Conservation (phyloP, 2,329 filamentous ascomycete genomes). For the Claviceps arundinis region DNA sequence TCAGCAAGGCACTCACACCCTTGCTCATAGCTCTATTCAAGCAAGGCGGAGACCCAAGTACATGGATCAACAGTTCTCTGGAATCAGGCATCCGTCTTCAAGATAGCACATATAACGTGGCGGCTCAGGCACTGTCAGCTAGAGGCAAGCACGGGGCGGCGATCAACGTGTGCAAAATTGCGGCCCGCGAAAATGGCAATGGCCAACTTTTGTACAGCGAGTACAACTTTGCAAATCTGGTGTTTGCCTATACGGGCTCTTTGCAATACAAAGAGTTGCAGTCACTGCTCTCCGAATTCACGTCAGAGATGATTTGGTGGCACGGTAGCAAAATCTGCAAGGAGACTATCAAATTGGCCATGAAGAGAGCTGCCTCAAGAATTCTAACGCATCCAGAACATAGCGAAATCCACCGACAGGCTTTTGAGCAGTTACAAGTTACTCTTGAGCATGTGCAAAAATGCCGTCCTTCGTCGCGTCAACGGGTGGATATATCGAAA, state of each 20-base stretch:
- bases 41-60: slow-evolving; percentile 15
- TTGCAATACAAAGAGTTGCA: slow-evolving; percentile 18
- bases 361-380: slow-evolving; percentile 20
- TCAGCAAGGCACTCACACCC: slow-evolving; percentile 25
- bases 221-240: slow-evolving; percentile 24
- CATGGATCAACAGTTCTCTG: slow-evolving; percentile 16
- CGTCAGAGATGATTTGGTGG: slow-evolving; percentile 20
- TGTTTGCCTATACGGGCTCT: slow-evolving; percentile 20
- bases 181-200: slow-evolving; percentile 23
- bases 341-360: slow-evolving; percentile 24
- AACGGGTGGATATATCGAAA: slow-evolving; percentile 10
- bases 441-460: slow-evolving; percentile 14
- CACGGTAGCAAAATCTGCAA: slow-evolving; percentile 24
- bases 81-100: slow-evolving; percentile 18
- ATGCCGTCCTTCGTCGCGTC: slow-evolving; percentile 9
- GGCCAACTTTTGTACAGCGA: slow-evolving; percentile 23
- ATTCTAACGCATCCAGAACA: slow-evolving; percentile 7
- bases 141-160: slow-evolving; percentile 18
- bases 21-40: slow-evolving; percentile 25
- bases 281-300: slow-evolving; percentile 19
- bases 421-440: slow-evolving; percentile 12
- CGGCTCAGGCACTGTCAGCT: slow-evolving; percentile 17
- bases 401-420: slow-evolving; percentile 11
- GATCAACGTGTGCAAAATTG: slow-evolving; percentile 20
- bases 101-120: slow-evolving; percentile 23